Conservation (phyloP, 2,329 filamentous ascomycete genomes). For the Fusarium haematococcum region DNA sequence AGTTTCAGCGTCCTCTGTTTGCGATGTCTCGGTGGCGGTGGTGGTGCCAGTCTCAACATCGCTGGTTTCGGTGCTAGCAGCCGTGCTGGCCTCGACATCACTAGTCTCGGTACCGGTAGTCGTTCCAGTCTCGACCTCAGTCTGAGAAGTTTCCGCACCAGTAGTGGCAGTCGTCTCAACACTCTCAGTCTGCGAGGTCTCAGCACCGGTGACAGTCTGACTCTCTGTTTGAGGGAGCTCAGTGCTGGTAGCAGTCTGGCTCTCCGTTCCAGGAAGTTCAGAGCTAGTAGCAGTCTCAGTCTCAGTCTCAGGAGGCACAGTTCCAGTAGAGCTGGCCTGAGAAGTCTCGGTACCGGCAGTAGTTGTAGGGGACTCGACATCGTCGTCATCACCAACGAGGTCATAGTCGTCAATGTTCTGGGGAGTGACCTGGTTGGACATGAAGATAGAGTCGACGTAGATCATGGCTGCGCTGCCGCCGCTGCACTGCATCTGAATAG, state of each 20-base stretch:
- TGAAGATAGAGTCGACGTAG: slow-evolving; percentile 28
- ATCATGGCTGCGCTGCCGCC: background rate
- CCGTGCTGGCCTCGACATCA: background rate
- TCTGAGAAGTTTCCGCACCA: background rate
- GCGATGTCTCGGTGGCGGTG: background rate
- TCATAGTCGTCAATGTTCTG: slow-evolving; percentile 18
- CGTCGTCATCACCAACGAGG: slow-evolving; percentile 3
- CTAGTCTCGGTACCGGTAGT: background rate
- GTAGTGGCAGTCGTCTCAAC: background rate
- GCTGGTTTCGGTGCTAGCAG: background rate
- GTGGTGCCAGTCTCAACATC: background rate
- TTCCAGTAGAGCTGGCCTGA: background rate
- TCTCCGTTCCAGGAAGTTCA: background rate
- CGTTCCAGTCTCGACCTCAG: background rate
- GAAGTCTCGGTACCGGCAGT: background rate
- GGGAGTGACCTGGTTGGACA: slow-evolving; percentile 28
- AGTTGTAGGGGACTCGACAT: background rate
- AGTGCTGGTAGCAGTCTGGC: background rate
- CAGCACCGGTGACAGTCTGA: background rate
- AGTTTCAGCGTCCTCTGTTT: background rate
- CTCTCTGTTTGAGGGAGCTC: background rate
- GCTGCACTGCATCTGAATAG: slow-evolving; percentile 8
- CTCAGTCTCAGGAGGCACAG: background rate
- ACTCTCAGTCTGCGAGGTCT: background rate
- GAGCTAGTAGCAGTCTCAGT: background rate